Conservation (phyloP, 257 asterid species). For the Penstemon davidsonii region DNA sequence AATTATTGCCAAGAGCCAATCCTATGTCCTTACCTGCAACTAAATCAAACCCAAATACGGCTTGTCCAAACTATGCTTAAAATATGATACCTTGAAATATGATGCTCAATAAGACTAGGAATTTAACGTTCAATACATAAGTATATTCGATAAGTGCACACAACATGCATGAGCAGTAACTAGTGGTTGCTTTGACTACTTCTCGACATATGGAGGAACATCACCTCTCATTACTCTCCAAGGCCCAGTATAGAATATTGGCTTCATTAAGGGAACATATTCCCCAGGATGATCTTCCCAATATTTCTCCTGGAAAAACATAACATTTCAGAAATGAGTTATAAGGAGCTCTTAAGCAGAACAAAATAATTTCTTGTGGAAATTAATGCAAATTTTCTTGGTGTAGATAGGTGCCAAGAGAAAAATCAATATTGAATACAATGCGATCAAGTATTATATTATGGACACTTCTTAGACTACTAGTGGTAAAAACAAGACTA, state of each 20-base stretch:
- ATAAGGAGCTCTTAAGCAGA: neutral
- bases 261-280: slow-evolving; percentile 82
- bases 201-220: slow-evolving; percentile 54
- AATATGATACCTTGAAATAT: too few species aligned
- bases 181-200: slow-evolving; percentile 28
- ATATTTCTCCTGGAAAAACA: slow-evolving; percentile 64
- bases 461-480: neutral
- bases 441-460: neutral
- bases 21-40: neutral
- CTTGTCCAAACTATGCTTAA: too few species aligned
- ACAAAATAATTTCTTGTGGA: neutral
- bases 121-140: too few species aligned
- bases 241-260: slow-evolving; percentile 83
- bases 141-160: too few species aligned
- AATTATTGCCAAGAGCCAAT: neutral
- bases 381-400: neutral
- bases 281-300: slow-evolving; percentile 96
- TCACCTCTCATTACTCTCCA: slow-evolving; percentile 90
- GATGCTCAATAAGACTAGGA: too few species aligned
- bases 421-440: neutral
- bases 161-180: neutral
- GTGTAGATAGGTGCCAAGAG: neutral
- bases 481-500: neutral
- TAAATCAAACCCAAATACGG: neutral
- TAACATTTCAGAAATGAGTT: neutral